Evolutionary conservation across 192 early-diverging fungal genomes (phyloP).

Genomic region (Entomortierella beljakovae): DNA sequence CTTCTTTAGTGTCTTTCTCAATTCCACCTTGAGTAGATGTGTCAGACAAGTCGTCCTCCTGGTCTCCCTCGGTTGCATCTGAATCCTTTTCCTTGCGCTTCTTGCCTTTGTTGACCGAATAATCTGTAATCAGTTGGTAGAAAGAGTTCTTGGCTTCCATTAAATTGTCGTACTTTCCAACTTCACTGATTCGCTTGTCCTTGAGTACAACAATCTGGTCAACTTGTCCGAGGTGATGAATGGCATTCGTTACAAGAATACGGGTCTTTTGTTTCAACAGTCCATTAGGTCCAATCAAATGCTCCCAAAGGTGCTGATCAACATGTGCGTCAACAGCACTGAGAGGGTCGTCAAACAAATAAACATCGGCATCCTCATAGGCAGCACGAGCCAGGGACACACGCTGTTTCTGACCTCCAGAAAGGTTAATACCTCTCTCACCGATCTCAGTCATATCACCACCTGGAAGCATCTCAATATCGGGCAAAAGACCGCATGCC

Average conservation of each 20-base stretch:
- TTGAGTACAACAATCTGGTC: slow-evolving; percentile 76
- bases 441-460: slow-evolving; percentile 65
- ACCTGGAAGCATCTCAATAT: slow-evolving; percentile 18
- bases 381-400: slow-evolving; percentile 82
- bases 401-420: slow-evolving; percentile 85
- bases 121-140: slow-evolving; percentile 59
- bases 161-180: slow-evolving; percentile 67
- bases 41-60: too few species aligned
- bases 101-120: slow-evolving; percentile 63
- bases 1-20: neutral
- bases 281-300: slow-evolving; percentile 84
- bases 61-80: neutral
- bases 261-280: slow-evolving; percentile 77
- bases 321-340: slow-evolving; percentile 67
- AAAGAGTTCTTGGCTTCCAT: slow-evolving; percentile 66
- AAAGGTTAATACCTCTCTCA: slow-evolving; percentile 69
- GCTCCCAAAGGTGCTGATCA: slow-evolving; percentile 74
- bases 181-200: slow-evolving; percentile 72
- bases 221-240: slow-evolving; percentile 75
- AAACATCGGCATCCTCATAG: slow-evolving; percentile 79
- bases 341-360: slow-evolving; percentile 60
- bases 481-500: neutral
- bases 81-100: slow-evolving; percentile 1
- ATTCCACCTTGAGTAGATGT: too few species aligned
- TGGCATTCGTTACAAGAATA: slow-evolving; percentile 80